phyloP scores from a whole-genome alignment of 345 rosid genomes.

The Conringia planisiliqua region DNA sequence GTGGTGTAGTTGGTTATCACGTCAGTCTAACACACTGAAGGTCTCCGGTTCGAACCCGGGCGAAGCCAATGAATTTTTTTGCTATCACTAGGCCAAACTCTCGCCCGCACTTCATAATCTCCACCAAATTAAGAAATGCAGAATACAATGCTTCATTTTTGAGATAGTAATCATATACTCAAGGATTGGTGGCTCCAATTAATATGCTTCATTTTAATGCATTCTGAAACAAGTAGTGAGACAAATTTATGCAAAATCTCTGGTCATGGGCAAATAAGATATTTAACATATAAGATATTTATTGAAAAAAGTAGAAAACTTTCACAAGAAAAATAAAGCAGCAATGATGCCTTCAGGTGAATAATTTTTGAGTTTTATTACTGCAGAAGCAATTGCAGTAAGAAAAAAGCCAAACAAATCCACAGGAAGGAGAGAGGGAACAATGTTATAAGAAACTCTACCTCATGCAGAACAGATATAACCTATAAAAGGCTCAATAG shows the following conservation, averaged over 20 bases:
- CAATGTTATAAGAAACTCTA: neutral
- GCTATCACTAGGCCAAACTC: too few relatives aligned
- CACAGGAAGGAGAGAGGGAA: neutral
- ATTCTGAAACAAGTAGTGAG: neutral
- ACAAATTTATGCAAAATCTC: neutral
- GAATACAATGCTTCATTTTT: too few relatives aligned
- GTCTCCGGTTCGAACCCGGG: slow-evolving; percentile 95
- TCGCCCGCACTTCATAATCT: too few relatives aligned
- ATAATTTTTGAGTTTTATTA: too few relatives aligned
- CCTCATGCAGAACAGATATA: neutral
- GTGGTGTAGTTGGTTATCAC: slow-evolving; percentile 99
- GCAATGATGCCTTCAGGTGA: too few relatives aligned
- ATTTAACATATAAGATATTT: neutral
- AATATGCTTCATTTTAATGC: too few relatives aligned
- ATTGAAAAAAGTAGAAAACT: neutral
- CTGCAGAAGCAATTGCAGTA: too few relatives aligned
- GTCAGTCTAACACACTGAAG: slow-evolving; percentile 99
- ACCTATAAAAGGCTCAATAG: neutral
- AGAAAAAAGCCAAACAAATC: too few relatives aligned
- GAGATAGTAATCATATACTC: neutral
- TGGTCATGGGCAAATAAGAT: neutral
- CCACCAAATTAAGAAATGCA: neutral
- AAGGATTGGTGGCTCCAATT: neutral
- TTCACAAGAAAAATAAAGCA: neutral
- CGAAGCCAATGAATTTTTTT: slow-evolving; percentile 35